Conservation (phyloP, 352 stramenopile genomes). For the Pythium catenulatum region DNA sequence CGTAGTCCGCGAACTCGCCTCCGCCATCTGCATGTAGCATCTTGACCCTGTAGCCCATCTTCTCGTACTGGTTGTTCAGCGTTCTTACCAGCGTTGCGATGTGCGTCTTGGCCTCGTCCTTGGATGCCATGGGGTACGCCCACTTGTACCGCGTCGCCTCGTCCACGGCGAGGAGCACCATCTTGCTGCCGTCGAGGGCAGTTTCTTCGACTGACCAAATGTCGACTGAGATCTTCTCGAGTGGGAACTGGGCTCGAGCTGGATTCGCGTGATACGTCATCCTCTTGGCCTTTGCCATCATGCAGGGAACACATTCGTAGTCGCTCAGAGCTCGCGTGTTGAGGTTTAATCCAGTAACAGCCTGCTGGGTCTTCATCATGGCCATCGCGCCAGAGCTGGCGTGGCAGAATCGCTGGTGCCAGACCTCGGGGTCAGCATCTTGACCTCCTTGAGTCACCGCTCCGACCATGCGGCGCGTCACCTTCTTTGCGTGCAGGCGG, state of each 20-base stretch:
- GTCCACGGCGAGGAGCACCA: constrained; percentile 43
- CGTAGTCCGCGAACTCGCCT: constrained; percentile 28
- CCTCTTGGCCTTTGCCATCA: not conserved
- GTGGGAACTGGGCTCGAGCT: not conserved
- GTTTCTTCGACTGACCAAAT: not conserved
- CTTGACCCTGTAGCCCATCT: not conserved
- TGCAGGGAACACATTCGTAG: constrained; percentile 24
- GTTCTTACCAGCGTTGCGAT: not conserved
- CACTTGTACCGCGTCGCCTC: constrained; percentile 57
- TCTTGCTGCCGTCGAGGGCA: not conserved
- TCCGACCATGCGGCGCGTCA: not conserved
- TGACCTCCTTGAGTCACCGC: not conserved
- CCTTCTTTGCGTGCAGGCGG: not conserved
- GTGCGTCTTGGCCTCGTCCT: not conserved
- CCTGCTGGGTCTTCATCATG: not conserved
- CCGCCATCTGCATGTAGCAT: constrained; percentile 35
- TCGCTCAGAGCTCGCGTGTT: not conserved
- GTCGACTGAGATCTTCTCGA: not conserved
- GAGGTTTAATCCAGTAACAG: not conserved
- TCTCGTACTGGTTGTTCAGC: constrained; percentile 26
- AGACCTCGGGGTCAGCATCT: not conserved
- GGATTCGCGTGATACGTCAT: not conserved
- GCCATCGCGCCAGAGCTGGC: not conserved
- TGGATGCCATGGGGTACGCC: constrained; percentile 13
- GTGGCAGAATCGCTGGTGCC: constrained; percentile 7